Evolutionary conservation across 257 asterid genomes (phyloP).

Genomic region (Nicotiana obtusifolia): DNA sequence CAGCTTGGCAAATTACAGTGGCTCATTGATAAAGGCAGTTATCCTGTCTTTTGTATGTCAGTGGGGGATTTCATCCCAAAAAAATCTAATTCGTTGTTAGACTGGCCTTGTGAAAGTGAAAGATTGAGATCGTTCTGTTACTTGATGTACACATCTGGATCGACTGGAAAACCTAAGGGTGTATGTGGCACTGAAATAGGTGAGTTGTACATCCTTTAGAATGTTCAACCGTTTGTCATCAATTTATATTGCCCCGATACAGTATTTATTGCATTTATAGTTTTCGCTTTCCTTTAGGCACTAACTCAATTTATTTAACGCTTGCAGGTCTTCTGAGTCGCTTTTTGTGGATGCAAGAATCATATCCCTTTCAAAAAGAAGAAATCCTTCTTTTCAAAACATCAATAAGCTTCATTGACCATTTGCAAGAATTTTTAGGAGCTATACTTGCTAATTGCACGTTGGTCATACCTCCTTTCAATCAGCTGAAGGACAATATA

Average conservation of each 20-base stretch:
- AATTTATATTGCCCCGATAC: not conserved
- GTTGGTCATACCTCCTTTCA: constrained; percentile 89
- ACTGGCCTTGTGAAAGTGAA: constrained; percentile 73
- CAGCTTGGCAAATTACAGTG: constrained; percentile 55
- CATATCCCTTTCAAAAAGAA: constrained; percentile 57
- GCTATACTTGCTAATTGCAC: constrained; percentile 63
- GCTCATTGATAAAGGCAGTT: constrained; percentile 51
- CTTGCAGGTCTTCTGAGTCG: constrained; percentile 89
- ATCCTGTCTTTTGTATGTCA: constrained; percentile 43
- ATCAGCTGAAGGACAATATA: constrained; percentile 66
- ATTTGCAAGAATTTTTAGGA: constrained; percentile 88
- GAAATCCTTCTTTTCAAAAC: constrained; percentile 74
- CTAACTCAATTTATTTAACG: not conserved
- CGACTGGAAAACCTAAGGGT: constrained; percentile 87
- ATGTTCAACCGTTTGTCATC: not conserved
- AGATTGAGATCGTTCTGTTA: constrained; percentile 67
- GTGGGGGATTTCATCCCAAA: constrained; percentile 28
- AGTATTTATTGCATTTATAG: not conserved
- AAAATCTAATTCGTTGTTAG: constrained; percentile 28
- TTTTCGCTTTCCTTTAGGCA: not conserved
- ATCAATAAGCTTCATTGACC: constrained; percentile 88
- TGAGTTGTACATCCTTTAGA: constrained; percentile 10
- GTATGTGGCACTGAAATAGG: constrained; percentile 94
- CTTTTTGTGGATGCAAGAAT: constrained; percentile 77
- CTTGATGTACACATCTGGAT: constrained; percentile 91